phyloP scores from a whole-genome alignment of 176 grass and related monocot genomes.

The Cenchrus americanus region DNA sequence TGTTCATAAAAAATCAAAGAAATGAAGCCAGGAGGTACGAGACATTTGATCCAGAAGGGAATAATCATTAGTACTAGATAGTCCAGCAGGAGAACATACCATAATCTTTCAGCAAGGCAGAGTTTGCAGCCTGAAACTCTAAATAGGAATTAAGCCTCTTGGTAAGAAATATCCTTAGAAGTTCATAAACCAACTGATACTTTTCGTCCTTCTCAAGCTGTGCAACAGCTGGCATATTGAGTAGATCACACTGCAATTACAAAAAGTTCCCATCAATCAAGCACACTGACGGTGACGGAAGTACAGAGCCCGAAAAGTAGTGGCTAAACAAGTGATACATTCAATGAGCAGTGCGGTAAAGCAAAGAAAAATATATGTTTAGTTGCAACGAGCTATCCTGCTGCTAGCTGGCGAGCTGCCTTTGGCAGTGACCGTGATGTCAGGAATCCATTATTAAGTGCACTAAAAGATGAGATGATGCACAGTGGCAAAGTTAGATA shows the following conservation, averaged over 20 bases:
- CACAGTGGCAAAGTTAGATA: too few species aligned
- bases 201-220: constrained; percentile 92
- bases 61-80: background rate
- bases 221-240: constrained; percentile 76
- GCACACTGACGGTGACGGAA: background rate
- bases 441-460: too few species aligned
- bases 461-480: too few species aligned
- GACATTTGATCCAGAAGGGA: background rate
- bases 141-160: constrained; percentile 79
- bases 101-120: constrained; percentile 67
- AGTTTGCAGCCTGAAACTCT: constrained; percentile 76
- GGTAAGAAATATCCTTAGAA: constrained; percentile 88
- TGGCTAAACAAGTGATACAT: too few species aligned
- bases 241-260: constrained; percentile 77
- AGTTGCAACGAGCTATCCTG: too few species aligned
- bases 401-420: too few species aligned
- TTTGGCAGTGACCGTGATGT: too few species aligned
- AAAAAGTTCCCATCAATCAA: constrained; percentile 34
- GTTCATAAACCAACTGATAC: constrained; percentile 65
- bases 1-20: background rate
- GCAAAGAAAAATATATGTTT: too few species aligned
- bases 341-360: too few species aligned
- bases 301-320: background rate
- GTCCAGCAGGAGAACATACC: constrained; percentile 45
- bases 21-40: background rate